Evolutionary conservation across 1,284 basidiomycete genomes (phyloP), one percentile per base, ranked within the genome.

Genomic region (Mycena sp.): DNA sequence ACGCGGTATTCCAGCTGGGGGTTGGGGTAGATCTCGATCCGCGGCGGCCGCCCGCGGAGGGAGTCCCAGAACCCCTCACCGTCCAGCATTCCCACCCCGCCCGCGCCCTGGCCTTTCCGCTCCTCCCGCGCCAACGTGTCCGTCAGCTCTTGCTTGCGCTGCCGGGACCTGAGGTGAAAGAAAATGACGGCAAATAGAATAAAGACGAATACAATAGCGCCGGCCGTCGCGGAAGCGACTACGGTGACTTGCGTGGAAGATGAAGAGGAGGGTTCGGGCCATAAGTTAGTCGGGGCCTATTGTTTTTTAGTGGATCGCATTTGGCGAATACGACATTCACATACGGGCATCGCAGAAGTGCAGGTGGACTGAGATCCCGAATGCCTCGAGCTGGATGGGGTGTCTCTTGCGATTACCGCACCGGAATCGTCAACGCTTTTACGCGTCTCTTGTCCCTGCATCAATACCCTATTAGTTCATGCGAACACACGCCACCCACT

Each of bases 51-150:
- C 25, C 50, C 54, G 16, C 60, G 63, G n/a, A 55, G 25, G 3
- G 64, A 58, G 14, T 64, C 52, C 1, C n/a, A 28, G 32, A 65
- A 65, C 1, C 46, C 59, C 21, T 61, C 64, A 11, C 32, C 51
- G 28, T 65, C 64, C 1, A 61, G 56, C 64, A 62, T 62, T 9
- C 56, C 60, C n/a, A 59, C 41, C 3, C 52, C 56, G 3, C 56
- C 60, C 1, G 64, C 64, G 6, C 64, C 64, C 16, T 62, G 54
- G 12, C 44, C 25, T n/a, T 52, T 55, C 10, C 64, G 28, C 41
- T 58, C 56, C 29, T 62, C 64, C 10, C 37, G 40, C 12, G 17
- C 43, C 12, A 58, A 9, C n/a, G 46, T 49, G 19, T 58, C 56
- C 16, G 38, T 58, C n/a, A 59, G n/a, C n/a, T 65, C 55, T 19